phyloP scores from a whole-genome alignment of 1,284 basidiomycete genomes.

The Trichosporon ovoides region DNA sequence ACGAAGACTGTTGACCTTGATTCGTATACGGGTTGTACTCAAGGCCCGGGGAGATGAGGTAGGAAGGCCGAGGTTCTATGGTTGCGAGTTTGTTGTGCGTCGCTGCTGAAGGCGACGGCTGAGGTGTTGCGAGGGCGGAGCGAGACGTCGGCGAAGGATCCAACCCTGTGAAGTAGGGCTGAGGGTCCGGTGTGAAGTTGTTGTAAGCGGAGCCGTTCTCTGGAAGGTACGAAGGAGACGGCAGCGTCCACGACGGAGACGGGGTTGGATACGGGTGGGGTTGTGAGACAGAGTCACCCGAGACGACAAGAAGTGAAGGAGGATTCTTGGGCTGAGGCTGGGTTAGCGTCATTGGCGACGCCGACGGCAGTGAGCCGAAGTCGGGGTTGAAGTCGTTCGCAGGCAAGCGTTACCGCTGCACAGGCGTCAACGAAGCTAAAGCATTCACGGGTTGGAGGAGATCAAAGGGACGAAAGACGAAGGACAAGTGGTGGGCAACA shows the following conservation, averaged over 20 bases:
- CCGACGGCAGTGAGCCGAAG: conserved; percentile 3
- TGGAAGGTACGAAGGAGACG: neutral
- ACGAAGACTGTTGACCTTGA: neutral
- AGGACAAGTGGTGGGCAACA: too few relatives aligned
- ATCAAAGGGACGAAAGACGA: neutral
- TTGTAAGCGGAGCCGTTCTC: neutral
- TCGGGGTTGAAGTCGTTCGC: neutral
- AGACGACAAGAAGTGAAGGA: conserved; percentile 2
- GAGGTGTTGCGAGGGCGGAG: neutral
- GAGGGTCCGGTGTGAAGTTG: neutral
- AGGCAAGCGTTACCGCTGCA: conserved; percentile 6
- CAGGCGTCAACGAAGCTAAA: neutral
- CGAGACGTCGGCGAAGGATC: neutral
- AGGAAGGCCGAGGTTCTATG: conserved; percentile 1
- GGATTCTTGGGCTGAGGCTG: conserved; percentile 2
- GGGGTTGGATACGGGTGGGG: neutral
- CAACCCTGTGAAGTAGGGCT: neutral
- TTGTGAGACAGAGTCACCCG: neutral
- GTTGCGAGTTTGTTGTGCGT: conserved; percentile 1
- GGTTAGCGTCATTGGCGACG: conserved; percentile 6
- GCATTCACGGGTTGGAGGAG: neutral
- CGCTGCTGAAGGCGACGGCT: conserved; percentile 1
- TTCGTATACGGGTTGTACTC: conserved; percentile 1
- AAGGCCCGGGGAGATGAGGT: conserved; percentile 1
- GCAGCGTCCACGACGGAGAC: neutral